Evolutionary conservation across 1,284 basidiomycete species (phyloP), one percentile per base, ranked within the genome.

Genomic region (Tilletia indica): DNA sequence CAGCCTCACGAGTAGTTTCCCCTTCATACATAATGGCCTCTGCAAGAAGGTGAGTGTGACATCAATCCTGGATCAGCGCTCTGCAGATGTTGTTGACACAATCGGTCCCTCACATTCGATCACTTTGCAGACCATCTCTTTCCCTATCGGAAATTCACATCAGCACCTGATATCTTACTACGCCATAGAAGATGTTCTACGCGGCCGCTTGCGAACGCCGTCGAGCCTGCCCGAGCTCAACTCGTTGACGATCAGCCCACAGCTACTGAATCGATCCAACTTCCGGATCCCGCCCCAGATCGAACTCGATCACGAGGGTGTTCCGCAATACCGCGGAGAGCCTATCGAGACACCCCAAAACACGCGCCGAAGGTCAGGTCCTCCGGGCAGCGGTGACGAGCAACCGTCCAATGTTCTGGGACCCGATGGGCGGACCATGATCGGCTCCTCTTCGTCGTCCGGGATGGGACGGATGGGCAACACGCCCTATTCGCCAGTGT

Each of bases 91-190:
- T 14, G 14, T 45, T 45, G 42, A 45, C 42, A 45, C 42, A 45
- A 14, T 14, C 14, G 21, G 25, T 34, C 8, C 16, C 19, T 6
- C 47, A 21, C 16, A 19, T 49, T 66, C n/a, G n/a, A 67, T 39
- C 48, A 70, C 72, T 73, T 66, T 70, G 38, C 83, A 96, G 93
- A 96, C 94, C 14, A 96, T 97, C 86, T 96, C 94, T 11, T 87
- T 96, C 68, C 92, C 91, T 47, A 92, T 96, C 72, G 89, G 91
- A 70, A 92, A 92, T 34, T 92, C 92, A 66, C 89, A 93, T 0
- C 94, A 97, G 82, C 95, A 98, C 83, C 89, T 98, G 73, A 93
- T 98, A 68, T 97, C 94, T 1, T 97, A 98, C 87, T 98, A 98
- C 88, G 91, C 91, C 76, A 89, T 96, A 71, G 91, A 93, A 77